Evolutionary conservation across 208 protist species (phyloP), one percentile per base, ranked within the genome.

Genomic region (Porcisia hertigi): DNA sequence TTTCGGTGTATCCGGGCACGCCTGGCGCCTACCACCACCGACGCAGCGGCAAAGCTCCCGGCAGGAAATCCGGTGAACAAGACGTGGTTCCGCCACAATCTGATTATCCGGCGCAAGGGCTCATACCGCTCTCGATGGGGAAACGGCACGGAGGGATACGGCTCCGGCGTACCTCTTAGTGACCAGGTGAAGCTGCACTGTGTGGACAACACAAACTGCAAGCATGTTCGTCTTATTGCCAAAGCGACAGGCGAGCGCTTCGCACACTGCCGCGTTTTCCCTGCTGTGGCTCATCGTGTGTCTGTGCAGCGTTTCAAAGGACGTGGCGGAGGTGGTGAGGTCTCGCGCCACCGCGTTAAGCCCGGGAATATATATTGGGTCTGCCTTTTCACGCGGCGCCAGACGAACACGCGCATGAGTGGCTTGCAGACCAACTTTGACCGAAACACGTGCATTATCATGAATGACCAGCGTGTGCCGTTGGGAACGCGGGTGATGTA

Each of bases 201-300:
- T 69, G 94, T 98, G 18, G 94, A 98, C 82, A 98, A 98, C 85
- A 96, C 94, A 43, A 96, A 95, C 83, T 98, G 94, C 82, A 95
- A 96, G 77, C 94, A 98, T 79, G 90, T 96, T 14, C 92, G 92
- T 14, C 89, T 98, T 66, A 96, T 98, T 60, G 88, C 93, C 16
- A 91, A 92, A 64, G 90, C 91, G 4, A 95, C 90, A 9, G 88
- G 85, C 4, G 92, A 98, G 85, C 92, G 92, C n/a, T 96, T 96
- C 73, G 92, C 94, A 20, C 91, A 96, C 81, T 94, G 91, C 79
- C 88, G 92, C 63, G 84, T 96, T 57, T 96, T 98, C 69, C 92
- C 94, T 23, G 92, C 90, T 16, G 94, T 96, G 3, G 92, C 92
- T 0, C 92, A 98, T 64, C 92, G 94, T 67, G 92, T 98, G 53